Evolutionary conservation across 345 rosid genomes (phyloP).

Genomic region (Arabis alpina): DNA sequence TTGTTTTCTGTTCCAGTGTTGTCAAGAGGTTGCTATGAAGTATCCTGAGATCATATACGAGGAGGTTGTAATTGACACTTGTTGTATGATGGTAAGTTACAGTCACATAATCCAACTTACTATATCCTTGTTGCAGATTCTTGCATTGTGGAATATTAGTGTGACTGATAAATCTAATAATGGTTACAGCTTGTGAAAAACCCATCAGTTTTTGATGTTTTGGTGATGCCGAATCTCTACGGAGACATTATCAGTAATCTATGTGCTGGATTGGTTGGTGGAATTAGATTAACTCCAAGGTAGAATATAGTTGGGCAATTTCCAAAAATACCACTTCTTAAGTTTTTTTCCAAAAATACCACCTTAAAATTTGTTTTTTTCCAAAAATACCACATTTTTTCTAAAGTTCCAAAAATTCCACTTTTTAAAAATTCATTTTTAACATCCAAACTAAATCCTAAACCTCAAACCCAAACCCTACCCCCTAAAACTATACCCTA

Average conservation of each 20-base stretch:
- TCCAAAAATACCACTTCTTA: too few species aligned
- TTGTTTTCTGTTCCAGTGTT: conserved; percentile 62
- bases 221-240: conserved; percentile 99
- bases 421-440: too few species aligned
- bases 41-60: conserved; percentile 92
- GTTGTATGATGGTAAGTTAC: conserved; percentile 97
- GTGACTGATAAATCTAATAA: conserved; percentile 15
- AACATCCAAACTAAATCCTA: too few species aligned
- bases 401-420: too few species aligned
- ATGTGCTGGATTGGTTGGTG: conserved; percentile 97
- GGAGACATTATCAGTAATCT: conserved; percentile 98
- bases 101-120: neutral
- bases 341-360: too few species aligned
- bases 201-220: conserved; percentile 89
- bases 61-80: conserved; percentile 97
- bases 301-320: neutral
- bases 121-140: too few species aligned
- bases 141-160: neutral
- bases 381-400: too few species aligned
- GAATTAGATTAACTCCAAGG: conserved; percentile 98
- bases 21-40: conserved; percentile 92
- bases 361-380: too few species aligned
- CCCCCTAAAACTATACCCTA: too few species aligned
- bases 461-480: too few species aligned
- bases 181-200: conserved; percentile 87